Percentiles rank a stretch among this genome's conserved stretches.
phyloP scores from a whole-genome alignment of 768 basidiomycete genomes.

The Clitopilus passeckerianus region DNA sequence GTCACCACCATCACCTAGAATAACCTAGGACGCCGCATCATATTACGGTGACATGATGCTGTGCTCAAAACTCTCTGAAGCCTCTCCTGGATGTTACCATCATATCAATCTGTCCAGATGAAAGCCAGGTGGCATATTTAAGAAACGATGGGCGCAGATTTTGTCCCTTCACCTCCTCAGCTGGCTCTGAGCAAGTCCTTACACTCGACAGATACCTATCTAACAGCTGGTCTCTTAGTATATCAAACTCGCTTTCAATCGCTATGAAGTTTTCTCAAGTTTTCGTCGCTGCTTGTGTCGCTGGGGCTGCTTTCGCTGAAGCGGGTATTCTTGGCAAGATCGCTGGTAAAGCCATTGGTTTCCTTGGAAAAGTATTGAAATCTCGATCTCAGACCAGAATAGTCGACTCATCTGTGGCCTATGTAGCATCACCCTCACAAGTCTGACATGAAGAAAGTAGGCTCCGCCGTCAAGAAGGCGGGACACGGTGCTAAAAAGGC shows the following conservation, averaged over 20 bases:
- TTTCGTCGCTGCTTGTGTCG: not conserved
- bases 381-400: not conserved
- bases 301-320: not conserved
- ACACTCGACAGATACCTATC: not conserved
- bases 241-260: not conserved
- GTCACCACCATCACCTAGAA: too few species aligned
- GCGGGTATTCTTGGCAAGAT: not conserved
- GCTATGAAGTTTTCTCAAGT: not conserved
- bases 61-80: too few species aligned
- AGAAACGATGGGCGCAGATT: too few species aligned
- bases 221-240: not conserved
- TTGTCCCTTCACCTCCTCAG: not conserved
- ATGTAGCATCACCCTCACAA: not conserved
- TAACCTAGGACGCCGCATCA: too few species aligned
- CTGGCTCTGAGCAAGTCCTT: not conserved
- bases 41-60: too few species aligned
- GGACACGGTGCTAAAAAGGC: not conserved
- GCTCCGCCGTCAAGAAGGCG: not conserved
- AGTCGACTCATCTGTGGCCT: not conserved
- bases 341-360: not conserved
- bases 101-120: too few species aligned
- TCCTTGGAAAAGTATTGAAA: not conserved
- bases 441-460: not conserved
- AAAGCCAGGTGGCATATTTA: too few species aligned
- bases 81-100: too few species aligned